phyloP scores from a whole-genome alignment of 2,329 filamentous ascomycete species.

The Endothia cerciana region DNA sequence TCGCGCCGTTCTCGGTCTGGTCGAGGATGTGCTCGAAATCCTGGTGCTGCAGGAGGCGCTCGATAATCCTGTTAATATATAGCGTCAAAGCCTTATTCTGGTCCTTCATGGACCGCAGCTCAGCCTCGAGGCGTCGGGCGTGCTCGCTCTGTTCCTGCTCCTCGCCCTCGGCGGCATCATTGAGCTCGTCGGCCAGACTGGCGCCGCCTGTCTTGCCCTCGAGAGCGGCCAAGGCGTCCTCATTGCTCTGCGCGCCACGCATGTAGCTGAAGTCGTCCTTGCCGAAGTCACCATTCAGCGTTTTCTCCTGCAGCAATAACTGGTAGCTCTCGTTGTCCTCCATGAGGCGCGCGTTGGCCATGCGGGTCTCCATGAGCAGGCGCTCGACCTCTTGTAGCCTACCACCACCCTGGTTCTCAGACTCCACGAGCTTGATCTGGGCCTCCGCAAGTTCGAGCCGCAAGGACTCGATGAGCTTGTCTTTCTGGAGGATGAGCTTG shows the following conservation, averaged over 20 bases:
- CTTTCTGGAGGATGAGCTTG: conserved; percentile 89
- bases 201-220: conserved; percentile 57
- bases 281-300: conserved; percentile 89
- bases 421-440: conserved; percentile 92
- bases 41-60: conserved; percentile 88
- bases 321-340: conserved; percentile 99
- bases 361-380: conserved; percentile 85
- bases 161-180: conserved; percentile 66
- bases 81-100: conserved; percentile 96
- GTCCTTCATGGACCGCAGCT: conserved; percentile 80
- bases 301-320: conserved; percentile 90
- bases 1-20: conserved; percentile 65
- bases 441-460: conserved; percentile 91
- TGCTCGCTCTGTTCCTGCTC: conserved; percentile 46
- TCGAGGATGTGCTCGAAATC: conserved; percentile 94
- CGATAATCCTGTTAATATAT: conserved; percentile 99
- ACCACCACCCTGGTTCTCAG: conserved; percentile 89
- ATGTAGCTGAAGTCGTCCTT: conserved; percentile 80
- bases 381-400: conserved; percentile 89
- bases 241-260: conserved; percentile 58
- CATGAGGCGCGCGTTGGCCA: conserved; percentile 95
- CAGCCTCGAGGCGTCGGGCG: conserved; percentile 73
- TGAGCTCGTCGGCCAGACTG: conserved; percentile 87
- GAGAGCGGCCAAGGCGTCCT: conserved; percentile 66
- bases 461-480: conserved; percentile 92